These are phyloP conservation scores for Jamesozyma hellenica DNA, from an alignment of 805 yeast species.

Conservation along the genomic window DNA sequence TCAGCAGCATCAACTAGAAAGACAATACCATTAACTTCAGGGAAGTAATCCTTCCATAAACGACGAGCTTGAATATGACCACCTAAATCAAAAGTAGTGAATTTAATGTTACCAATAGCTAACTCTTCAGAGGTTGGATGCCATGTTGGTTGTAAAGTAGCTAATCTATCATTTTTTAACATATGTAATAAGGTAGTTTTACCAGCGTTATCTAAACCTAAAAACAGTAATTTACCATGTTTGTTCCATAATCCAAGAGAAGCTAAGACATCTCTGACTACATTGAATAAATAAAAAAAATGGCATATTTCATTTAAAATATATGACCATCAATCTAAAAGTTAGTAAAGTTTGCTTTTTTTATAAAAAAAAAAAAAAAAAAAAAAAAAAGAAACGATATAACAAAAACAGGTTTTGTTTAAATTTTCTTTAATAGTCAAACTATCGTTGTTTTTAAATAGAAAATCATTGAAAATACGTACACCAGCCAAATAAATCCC, in stretches of 20 bases:
- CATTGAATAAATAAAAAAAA: not conserved
- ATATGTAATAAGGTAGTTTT: slow-evolving; percentile 83
- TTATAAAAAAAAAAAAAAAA: not conserved
- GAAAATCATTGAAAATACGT: slow-evolving; percentile 8
- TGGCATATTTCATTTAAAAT: not conserved
- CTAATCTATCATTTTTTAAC: slow-evolving; percentile 91
- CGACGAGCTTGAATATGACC: slow-evolving; percentile 99
- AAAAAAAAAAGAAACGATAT: not conserved
- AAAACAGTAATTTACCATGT: slow-evolving; percentile 89
- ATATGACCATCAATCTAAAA: not conserved
- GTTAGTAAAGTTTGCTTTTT: not conserved
- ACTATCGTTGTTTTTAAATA: too few species aligned
- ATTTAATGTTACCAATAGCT: slow-evolving; percentile 90
- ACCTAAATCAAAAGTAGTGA: slow-evolving; percentile 97
- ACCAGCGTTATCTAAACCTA: slow-evolving; percentile 97
- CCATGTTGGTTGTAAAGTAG: slow-evolving; percentile 93
- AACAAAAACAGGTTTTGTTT: not conserved
- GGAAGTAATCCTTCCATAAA: slow-evolving; percentile 98
- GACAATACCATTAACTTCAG: slow-evolving; percentile 96
- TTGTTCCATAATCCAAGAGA: slow-evolving; percentile 82
- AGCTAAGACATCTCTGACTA: slow-evolving; percentile 67
- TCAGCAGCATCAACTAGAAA: slow-evolving; percentile 96
- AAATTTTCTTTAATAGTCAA: not conserved
- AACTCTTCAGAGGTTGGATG: slow-evolving; percentile 98
- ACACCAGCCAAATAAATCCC: slow-evolving; percentile 31